A percentile compares a stretch with the other conserved stretches of the same genome.
Evolutionary conservation across 2,329 filamentous ascomycete species (phyloP).

Genomic region (Sporothrix luriei): DNA sequence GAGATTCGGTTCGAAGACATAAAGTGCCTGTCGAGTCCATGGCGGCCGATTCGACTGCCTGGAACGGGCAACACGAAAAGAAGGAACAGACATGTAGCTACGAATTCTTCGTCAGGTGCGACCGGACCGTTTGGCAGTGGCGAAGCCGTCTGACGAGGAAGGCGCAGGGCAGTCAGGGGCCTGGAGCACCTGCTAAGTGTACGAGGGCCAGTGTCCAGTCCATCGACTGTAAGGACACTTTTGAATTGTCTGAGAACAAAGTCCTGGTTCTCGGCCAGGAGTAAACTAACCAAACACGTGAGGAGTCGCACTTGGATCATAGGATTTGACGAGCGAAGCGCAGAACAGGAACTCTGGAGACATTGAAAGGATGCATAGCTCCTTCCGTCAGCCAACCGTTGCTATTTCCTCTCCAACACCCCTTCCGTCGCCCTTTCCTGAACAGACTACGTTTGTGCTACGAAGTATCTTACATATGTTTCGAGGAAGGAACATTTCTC

Average conservation of each 20-base stretch:
- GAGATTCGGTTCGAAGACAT: neutral
- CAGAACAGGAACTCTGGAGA: neutral
- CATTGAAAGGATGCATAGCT: neutral
- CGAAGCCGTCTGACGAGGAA: slow-evolving; percentile 1
- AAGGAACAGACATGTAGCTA: neutral
- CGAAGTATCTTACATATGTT: too few species aligned
- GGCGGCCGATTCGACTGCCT: neutral
- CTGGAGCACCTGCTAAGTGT: neutral
- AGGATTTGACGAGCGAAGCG: neutral
- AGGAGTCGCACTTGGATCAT: neutral
- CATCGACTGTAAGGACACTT: too few species aligned
- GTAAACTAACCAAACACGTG: neutral
- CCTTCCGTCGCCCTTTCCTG: neutral
- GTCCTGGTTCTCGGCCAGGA: neutral
- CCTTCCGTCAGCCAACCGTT: neutral
- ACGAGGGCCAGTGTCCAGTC: slow-evolving; percentile 10
- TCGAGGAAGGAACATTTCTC: slow-evolving; percentile 12
- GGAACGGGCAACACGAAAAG: neutral
- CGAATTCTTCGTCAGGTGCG: too few species aligned
- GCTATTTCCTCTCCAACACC: neutral
- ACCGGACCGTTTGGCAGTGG: neutral
- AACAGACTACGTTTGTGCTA: too few species aligned
- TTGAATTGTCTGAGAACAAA: too few species aligned
- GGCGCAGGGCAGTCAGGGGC: neutral
- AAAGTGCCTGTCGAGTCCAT: neutral